Evolutionary conservation across 345 rosid genomes (phyloP), one percentile per base, ranked within the genome.

Genomic region (Bruguiera sexangula): DNA sequence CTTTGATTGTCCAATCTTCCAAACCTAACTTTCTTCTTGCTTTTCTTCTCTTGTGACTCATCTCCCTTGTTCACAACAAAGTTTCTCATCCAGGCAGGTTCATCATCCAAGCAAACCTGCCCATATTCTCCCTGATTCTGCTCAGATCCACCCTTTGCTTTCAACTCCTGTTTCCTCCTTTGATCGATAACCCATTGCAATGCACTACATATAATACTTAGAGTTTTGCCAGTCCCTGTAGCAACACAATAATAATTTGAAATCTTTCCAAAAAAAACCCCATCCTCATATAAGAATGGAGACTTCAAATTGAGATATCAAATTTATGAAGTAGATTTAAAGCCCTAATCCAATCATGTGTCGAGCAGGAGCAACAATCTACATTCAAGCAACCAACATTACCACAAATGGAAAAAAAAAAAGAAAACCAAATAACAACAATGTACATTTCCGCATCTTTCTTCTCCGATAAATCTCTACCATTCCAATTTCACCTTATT

Each of bases 191-290:
- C 83, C 98, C 97, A 91, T 68, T 94, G 95, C 66, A 94, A 79
- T 67, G 88, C 82, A 69, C 96, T 84, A 50, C 96, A 94, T 66
- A 94, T 94, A 21, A 94, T 88, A 80, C 96, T 89, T 6, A 89
- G 82, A 27, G 97, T 91, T 83, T 94, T 91, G 2, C 97, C 98
- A 36, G 98, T 94, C 62, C 98, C 98, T 91, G 67, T 26, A 59
- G 7, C 39, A 62, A 51, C 43, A 66, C 30, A 22, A 65, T 26
- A 9, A 76, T 2, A 59, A 62, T 62, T 29, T 29, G 19, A 62
- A 59, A 51, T 0, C 0, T 3, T 43, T 43, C 50, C 50, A 43
- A 30, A 22, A 34, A 32, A 10, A 11, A 29, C 8, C 3, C 29
- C 29, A 66, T 50, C 5, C 24, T 18, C 20, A 11, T 8, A 20